phyloP scores from a whole-genome alignment of 2,329 filamentous ascomycete genomes.

The Fragosphaeria purpurea region DNA sequence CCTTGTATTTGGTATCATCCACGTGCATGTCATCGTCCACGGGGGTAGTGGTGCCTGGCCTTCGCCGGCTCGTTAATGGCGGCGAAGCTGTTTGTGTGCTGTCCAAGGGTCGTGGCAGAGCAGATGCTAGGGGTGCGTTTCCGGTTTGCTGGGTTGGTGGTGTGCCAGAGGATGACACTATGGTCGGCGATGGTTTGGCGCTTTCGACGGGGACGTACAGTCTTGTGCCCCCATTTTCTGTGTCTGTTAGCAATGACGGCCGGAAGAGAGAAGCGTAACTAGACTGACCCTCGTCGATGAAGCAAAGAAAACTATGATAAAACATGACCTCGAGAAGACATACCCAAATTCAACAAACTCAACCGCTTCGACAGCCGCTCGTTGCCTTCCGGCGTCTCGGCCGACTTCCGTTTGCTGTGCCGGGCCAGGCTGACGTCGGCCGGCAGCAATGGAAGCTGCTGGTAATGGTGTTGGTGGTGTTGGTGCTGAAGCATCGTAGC shows the following conservation, averaged over 20 bases:
- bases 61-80: neutral
- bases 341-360: slow-evolving; percentile 74
- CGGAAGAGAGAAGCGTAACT: neutral
- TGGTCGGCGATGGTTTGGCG: slow-evolving; percentile 13
- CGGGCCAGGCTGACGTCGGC: slow-evolving; percentile 4
- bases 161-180: neutral
- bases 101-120: neutral
- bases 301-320: neutral
- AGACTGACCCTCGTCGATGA: neutral
- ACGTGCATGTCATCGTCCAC: slow-evolving; percentile 63
- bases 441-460: neutral
- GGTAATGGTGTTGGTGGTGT: neutral
- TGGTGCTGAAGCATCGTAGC: slow-evolving; percentile 2
- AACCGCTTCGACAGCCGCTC: slow-evolving; percentile 78
- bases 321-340: slow-evolving; percentile 15
- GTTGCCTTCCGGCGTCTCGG: slow-evolving; percentile 39
- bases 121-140: too few relatives aligned
- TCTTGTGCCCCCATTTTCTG: slow-evolving; percentile 53
- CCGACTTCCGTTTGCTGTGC: slow-evolving; percentile 50
- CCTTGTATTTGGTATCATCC: slow-evolving; percentile 75
- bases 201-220: slow-evolving; percentile 57
- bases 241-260: neutral
- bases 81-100: neutral
- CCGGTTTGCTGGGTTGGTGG: neutral
- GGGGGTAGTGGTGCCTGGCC: neutral